Evolutionary conservation across 1,139 yeast species (phyloP), one percentile per base, ranked within the genome.

Genomic region (Blastobotrys apis): DNA sequence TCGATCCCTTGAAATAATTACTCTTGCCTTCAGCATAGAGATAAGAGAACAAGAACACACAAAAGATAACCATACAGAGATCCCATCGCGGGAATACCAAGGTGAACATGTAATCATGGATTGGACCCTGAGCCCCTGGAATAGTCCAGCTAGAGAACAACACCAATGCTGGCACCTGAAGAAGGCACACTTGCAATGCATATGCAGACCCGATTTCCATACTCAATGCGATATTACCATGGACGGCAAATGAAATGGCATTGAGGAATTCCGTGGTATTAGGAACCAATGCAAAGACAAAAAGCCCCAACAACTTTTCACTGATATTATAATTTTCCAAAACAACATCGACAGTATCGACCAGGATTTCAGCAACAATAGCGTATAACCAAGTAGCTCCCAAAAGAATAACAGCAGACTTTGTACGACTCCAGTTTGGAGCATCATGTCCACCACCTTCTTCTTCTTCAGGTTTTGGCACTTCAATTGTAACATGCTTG

Each of bases 161-260:
- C 3, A 88, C 95, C 58, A 92, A 74, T 4, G 94, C 81, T 0
- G 99, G 99, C 39, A 92, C 86, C 63, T 92, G 99, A 52, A 92
- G 73, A 45, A 92, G 71, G 53, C 95, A 94, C n/a, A 92, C 99
- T 64, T 92, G 99, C 50, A 92, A 72, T 0, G 96, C 98, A 62
- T 92, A 92, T 0, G 98, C 98, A 53, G 95, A 83, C 52, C 99
- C 98, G 63, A 92, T 92, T 63, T 92, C 99, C 96, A 92, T 86
- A 29, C 66, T 60, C 40, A 92, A 72, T 0, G 98, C 96, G 47
- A 94, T 95, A 55, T 92, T 92, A 2, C 98, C 99, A 53, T 94
- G 80, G 57, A 87, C 79, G 0, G 99, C 98, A 70, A 92, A 92
- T 12, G 97, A 88, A 49, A 92, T 90, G 57, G 98, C 99, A 65